These are phyloP conservation scores for Botrytis cinerea DNA, from an alignment of 2,329 filamentous ascomycete genomes.

Conservation along the genomic window DNA sequence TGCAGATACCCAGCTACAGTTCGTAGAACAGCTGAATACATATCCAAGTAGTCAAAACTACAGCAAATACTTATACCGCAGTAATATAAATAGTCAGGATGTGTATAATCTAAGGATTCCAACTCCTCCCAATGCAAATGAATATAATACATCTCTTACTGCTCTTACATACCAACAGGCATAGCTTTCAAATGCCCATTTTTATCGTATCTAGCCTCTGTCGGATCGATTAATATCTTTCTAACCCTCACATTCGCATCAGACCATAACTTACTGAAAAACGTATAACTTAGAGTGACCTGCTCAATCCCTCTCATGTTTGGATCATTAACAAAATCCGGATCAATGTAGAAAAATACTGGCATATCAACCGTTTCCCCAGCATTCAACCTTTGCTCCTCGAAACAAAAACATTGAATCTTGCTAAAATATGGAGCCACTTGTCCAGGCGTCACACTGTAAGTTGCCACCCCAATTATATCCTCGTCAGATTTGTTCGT, in stretches of 20 bases:
- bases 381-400: slow-evolving; percentile 90
- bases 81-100: slow-evolving; percentile 3
- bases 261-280: slow-evolving; percentile 79
- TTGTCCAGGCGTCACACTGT: slow-evolving; percentile 93
- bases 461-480: slow-evolving; percentile 97
- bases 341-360: slow-evolving; percentile 98
- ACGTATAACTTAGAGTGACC: slow-evolving; percentile 94
- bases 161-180: slow-evolving; percentile 29
- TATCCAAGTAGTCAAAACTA: slow-evolving; percentile 3
- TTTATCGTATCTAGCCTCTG: slow-evolving; percentile 83
- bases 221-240: slow-evolving; percentile 13
- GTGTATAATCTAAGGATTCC: slow-evolving; percentile 7
- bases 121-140: slow-evolving; percentile 30
- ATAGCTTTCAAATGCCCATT: slow-evolving; percentile 62
- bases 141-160: slow-evolving; percentile 20
- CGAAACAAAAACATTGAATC: slow-evolving; percentile 99
- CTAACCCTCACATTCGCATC: not conserved
- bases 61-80: slow-evolving; percentile 1
- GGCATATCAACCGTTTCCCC: slow-evolving; percentile 99
- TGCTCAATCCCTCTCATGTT: slow-evolving; percentile 95
- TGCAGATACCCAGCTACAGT: not conserved
- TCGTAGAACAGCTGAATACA: not conserved
- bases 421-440: slow-evolving; percentile 98
- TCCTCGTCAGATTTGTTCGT: slow-evolving; percentile 88
- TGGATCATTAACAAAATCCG: slow-evolving; percentile 87